A percentile compares a stretch with the other conserved stretches of the same genome.
phyloP scores from a whole-genome alignment of 768 basidiomycete genomes.

The Sporobolomyces phaffii region DNA sequence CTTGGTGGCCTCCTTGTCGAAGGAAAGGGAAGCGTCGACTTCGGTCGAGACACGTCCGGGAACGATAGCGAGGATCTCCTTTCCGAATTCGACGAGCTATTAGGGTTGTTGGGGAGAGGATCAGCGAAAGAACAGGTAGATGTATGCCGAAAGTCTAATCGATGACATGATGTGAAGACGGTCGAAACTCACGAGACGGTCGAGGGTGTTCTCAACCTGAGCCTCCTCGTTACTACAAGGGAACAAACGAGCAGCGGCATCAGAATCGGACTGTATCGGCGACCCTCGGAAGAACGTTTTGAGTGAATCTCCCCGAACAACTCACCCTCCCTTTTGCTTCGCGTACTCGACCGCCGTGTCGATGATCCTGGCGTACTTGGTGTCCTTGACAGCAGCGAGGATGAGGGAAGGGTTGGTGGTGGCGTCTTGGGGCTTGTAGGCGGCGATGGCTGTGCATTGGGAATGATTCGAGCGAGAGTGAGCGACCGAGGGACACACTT shows the following conservation, averaged over 20 bases:
- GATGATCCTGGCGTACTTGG: slow-evolving; percentile 74
- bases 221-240: slow-evolving; percentile 55
- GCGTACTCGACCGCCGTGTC: slow-evolving; percentile 66
- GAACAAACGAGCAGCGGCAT: neutral
- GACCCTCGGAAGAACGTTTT: slow-evolving; percentile 14
- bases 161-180: neutral
- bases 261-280: too few species aligned
- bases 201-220: slow-evolving; percentile 72
- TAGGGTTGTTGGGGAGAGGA: neutral
- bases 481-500: neutral
- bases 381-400: slow-evolving; percentile 83
- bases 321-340: slow-evolving; percentile 69
- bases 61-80: slow-evolving; percentile 87
- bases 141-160: neutral
- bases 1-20: slow-evolving; percentile 88
- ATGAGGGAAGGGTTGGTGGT: slow-evolving; percentile 86
- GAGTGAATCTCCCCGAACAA: too few species aligned
- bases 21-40: slow-evolving; percentile 94
- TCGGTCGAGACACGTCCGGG: slow-evolving; percentile 99
- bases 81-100: slow-evolving; percentile 95
- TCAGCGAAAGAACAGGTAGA: neutral
- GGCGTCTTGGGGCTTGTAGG: slow-evolving; percentile 97
- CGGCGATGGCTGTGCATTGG: slow-evolving; percentile 67
- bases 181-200: slow-evolving; percentile 66
- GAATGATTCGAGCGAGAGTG: neutral